phyloP scores from a whole-genome alignment of 805 yeast species.

The Lipomyces mesembrius region DNA sequence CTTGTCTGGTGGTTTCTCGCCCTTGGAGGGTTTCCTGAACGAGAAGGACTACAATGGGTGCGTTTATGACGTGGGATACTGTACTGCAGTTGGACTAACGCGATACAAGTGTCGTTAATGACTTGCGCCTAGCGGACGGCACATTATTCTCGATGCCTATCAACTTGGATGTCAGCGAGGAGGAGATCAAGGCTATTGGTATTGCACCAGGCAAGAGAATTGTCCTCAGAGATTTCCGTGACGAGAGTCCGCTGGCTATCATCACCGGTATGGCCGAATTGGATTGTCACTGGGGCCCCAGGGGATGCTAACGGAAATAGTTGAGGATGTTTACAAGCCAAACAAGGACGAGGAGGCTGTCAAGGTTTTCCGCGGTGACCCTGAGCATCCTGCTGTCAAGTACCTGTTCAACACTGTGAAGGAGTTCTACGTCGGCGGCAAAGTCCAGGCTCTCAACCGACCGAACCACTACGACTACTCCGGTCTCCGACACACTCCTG shows the following conservation, averaged over 20 bases:
- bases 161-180: conserved; percentile 73
- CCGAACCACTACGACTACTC: conserved; percentile 92
- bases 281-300: neutral
- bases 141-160: conserved; percentile 91
- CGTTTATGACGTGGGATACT: neutral
- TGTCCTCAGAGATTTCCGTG: conserved; percentile 79
- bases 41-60: conserved; percentile 63
- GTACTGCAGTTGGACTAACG: neutral
- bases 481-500: conserved; percentile 85
- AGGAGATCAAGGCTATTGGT: conserved; percentile 50
- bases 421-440: conserved; percentile 87
- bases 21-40: conserved; percentile 71
- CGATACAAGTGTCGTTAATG: conserved; percentile 58
- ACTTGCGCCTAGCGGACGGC: conserved; percentile 73
- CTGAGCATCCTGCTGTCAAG: conserved; percentile 90
- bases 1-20: conserved; percentile 93
- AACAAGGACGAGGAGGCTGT: conserved; percentile 79
- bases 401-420: conserved; percentile 76
- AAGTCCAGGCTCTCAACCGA: conserved; percentile 76
- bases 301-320: conserved; percentile 26
- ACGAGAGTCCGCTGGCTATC: conserved; percentile 77
- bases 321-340: conserved; percentile 79
- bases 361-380: conserved; percentile 92
- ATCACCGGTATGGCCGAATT: conserved; percentile 52
- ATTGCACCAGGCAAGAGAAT: conserved; percentile 64